These are phyloP conservation scores for Kalmanozyma brasiliensis DNA, from an alignment of 1,284 basidiomycete species.

Conservation along the genomic window DNA sequence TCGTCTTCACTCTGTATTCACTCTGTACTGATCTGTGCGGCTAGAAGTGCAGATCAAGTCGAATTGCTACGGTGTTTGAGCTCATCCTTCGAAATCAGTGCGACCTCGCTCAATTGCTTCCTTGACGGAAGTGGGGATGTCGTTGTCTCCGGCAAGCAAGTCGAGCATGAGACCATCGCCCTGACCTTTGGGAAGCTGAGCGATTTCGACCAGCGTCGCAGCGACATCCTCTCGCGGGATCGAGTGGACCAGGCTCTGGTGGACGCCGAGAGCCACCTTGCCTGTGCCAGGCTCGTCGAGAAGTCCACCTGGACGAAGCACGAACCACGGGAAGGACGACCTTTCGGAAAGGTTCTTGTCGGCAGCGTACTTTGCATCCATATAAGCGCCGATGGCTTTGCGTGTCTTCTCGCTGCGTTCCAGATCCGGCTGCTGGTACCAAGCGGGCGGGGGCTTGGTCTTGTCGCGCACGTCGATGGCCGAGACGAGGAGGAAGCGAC, in stretches of 20 bases:
- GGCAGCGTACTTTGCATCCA: constrained; percentile 71
- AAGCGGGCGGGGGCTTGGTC: constrained; percentile 66
- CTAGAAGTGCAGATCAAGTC: too few relatives aligned
- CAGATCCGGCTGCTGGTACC: constrained; percentile 42
- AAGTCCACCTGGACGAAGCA: constrained; percentile 76
- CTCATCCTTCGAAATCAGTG: constrained; percentile 68
- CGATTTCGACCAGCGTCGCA: constrained; percentile 71
- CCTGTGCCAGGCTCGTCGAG: constrained; percentile 69
- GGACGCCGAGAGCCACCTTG: constrained; percentile 47
- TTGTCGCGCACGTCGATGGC: constrained; percentile 75
- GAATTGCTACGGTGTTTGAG: too few relatives aligned
- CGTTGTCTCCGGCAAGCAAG: constrained; percentile 74
- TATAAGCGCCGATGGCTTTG: constrained; percentile 47
- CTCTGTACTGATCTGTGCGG: too few relatives aligned
- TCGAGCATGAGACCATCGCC: constrained; percentile 75
- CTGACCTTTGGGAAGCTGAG: constrained; percentile 73
- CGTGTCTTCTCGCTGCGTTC: constrained; percentile 65
- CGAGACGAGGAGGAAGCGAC: constrained; percentile 74
- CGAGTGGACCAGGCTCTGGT: constrained; percentile 38
- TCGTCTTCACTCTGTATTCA: too few relatives aligned
- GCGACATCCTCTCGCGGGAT: constrained; percentile 75
- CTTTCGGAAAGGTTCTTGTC: constrained; percentile 76
- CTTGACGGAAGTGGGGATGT: constrained; percentile 72
- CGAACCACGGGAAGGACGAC: constrained; percentile 76
- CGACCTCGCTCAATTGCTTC: constrained; percentile 72